Conservation (phyloP, 306 rosid species). For the Albizia julibrissin region DNA sequence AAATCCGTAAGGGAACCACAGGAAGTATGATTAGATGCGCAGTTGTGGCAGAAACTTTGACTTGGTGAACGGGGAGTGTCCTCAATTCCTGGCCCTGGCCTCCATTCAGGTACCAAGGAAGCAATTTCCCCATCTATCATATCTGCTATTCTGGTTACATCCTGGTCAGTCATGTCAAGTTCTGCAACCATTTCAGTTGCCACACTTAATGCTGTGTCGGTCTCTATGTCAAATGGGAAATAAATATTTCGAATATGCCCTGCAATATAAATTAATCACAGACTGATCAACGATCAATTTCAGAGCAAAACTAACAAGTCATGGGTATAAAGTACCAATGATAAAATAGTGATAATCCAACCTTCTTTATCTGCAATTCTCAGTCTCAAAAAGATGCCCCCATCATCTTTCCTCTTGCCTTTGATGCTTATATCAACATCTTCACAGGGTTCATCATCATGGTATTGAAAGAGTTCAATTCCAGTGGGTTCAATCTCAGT, state of each 20-base stretch:
- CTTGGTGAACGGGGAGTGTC: conserved; percentile 58
- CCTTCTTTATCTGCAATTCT: conserved; percentile 96
- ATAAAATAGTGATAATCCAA: conserved; percentile 34
- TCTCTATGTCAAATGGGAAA: conserved; percentile 81
- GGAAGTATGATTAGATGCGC: conserved; percentile 59
- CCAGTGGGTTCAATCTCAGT: conserved; percentile 60
- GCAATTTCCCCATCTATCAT: conserved; percentile 94
- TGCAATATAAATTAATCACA: conserved; percentile 38
- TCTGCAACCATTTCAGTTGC: conserved; percentile 97
- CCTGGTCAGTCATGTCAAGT: conserved; percentile 84
- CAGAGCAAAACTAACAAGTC: conserved; percentile 18
- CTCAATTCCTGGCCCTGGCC: conserved; percentile 56
- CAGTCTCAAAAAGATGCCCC: conserved; percentile 69
- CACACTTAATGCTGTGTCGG: conserved; percentile 83
- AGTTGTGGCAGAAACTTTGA: conserved; percentile 58
- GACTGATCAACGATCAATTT: conserved; percentile 15
- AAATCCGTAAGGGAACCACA: conserved; percentile 48
- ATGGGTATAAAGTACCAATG: neutral
- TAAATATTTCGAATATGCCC: conserved; percentile 79
- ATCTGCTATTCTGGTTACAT: conserved; percentile 81
- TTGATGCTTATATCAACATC: conserved; percentile 74
- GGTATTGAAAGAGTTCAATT: conserved; percentile 75
- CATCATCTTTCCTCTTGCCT: conserved; percentile 76
- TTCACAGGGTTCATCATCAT: conserved; percentile 63
- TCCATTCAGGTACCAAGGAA: conserved; percentile 84